Percentiles rank a stretch among this genome's conserved stretches.
Evolutionary conservation across 306 rosid species (phyloP).

Genomic region (Trichosanthes cucumerina): DNA sequence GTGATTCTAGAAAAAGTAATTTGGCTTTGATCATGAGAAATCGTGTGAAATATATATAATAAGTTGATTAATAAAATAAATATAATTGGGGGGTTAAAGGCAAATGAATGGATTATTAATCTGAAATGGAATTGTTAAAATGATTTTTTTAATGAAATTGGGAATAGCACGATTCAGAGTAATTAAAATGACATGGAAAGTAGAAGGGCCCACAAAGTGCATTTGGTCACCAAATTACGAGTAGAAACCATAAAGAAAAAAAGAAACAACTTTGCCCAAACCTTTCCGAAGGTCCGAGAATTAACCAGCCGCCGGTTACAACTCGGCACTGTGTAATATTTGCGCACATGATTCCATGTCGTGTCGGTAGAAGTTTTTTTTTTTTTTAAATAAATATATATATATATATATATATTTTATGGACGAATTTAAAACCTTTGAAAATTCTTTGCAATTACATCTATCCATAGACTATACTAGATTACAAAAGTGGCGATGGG

Average conservation of each 20-base stretch:
- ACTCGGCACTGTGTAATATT: background rate
- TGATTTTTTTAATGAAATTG: background rate
- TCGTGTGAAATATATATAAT: no score
- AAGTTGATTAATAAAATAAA: no score
- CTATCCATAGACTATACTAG: no score
- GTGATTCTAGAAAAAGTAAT: no score
- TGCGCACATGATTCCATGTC: background rate
- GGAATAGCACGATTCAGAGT: background rate
- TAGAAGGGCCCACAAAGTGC: background rate
- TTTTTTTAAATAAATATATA: no score
- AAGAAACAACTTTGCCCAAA: background rate
- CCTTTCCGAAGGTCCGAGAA: background rate
- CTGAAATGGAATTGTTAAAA: no score
- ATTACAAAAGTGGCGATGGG: no score
- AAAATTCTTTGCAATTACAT: no score
- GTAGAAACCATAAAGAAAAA: background rate
- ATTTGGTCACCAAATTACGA: background rate
- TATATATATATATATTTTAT: no score
- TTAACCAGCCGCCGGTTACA: background rate
- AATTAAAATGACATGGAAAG: background rate
- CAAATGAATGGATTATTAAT: no score
- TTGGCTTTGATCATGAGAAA: no score
- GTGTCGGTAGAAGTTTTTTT: no score
- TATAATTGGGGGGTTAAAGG: background rate
- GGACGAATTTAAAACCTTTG: background rate